Base-by-base conservation (phyloP, 805 yeast species). In the Cyberlindnera bimundalis region DNA sequence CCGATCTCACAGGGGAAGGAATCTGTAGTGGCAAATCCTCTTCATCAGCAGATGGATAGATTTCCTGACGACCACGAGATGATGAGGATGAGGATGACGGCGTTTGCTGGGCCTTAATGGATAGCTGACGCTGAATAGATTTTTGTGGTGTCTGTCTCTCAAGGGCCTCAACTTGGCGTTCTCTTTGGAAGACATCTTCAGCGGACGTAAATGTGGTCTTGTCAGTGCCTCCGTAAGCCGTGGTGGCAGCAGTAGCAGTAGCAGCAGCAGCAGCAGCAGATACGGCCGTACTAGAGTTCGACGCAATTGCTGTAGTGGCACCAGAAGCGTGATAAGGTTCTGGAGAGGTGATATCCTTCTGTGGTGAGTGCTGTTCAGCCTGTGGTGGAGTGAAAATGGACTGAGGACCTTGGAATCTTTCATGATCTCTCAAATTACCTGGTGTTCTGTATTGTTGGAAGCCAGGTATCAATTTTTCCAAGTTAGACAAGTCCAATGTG, bases 401-500 rank as follows among this genome's bases (percentile, higher is more conserved):
- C 14, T 43, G 46, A 16, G 54, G 56, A 19, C 49, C 52, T 20
- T 45, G 31, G 43, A 55, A 47, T 45, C 48, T 43, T 20, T 47
- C 48, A 19, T 51, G 51, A 3, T 37, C 43, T 20, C 43, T 27
- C 11, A 34, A 23, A 15, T 45, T 38, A 58, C 66, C 56, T 51
- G 70, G 59, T 52, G 70, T 46, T 59, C 65, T 61, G 62, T 50
- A 59, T 18, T 54, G 55, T 18, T 53, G 53, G 26, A 68, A 54
- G 1, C 66, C 70, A 1, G 73, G 65, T 19, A 70, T 64, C 16
- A 73, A 37, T 18, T 56, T 58, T 15, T 52, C 52, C 37, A 68
- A 41, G 23, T 54, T 54, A 1, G 62, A 42, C 17, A 79, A 64
- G 50, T 87, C 91, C 40, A 86, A 70, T 26, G 79, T 76, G 52